phyloP scores from a whole-genome alignment of 1,139 yeast species.

The Candida tropicalis region DNA sequence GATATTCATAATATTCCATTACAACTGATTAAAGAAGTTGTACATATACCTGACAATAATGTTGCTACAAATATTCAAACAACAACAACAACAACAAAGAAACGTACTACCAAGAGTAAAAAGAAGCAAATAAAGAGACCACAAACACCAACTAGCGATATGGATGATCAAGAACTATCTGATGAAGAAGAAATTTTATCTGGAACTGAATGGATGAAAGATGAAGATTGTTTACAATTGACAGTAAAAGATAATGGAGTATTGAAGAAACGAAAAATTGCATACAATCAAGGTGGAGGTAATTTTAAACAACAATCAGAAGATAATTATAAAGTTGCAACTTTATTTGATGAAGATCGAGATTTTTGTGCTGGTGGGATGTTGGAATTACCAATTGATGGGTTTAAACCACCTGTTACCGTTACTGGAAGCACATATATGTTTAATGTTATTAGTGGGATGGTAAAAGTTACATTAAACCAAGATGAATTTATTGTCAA shows the following conservation, averaged over 20 bases:
- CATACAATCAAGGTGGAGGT: slow-evolving; percentile 66
- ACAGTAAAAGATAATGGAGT: slow-evolving; percentile 50
- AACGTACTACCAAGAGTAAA: slow-evolving; percentile 14
- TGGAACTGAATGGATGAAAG: slow-evolving; percentile 60
- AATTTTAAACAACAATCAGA: slow-evolving; percentile 47
- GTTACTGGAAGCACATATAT: slow-evolving; percentile 71
- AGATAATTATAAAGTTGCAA: slow-evolving; percentile 65
- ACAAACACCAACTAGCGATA: slow-evolving; percentile 18
- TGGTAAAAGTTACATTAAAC: slow-evolving; percentile 66
- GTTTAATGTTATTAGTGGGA: slow-evolving; percentile 74
- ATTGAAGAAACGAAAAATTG: slow-evolving; percentile 50
- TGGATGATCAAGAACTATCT: slow-evolving; percentile 41
- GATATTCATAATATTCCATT: slow-evolving; percentile 48
- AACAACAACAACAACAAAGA: slow-evolving; percentile 14
- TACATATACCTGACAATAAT: slow-evolving; percentile 46
- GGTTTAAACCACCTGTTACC: slow-evolving; percentile 62
- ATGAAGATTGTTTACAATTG: slow-evolving; percentile 29
- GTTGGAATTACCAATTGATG: slow-evolving; percentile 65
- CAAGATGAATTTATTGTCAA: slow-evolving; percentile 62
- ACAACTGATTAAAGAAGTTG: slow-evolving; percentile 62
- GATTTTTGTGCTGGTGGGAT: slow-evolving; percentile 79
- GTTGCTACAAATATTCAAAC: slow-evolving; percentile 5
- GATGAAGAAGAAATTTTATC: slow-evolving; percentile 11
- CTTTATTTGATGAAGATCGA: slow-evolving; percentile 66
- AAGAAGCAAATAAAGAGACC: slow-evolving; percentile 17